Evolutionary conservation across 495 filamentous ascomycete species (phyloP).

Genomic region (Penicillium tannophilum): DNA sequence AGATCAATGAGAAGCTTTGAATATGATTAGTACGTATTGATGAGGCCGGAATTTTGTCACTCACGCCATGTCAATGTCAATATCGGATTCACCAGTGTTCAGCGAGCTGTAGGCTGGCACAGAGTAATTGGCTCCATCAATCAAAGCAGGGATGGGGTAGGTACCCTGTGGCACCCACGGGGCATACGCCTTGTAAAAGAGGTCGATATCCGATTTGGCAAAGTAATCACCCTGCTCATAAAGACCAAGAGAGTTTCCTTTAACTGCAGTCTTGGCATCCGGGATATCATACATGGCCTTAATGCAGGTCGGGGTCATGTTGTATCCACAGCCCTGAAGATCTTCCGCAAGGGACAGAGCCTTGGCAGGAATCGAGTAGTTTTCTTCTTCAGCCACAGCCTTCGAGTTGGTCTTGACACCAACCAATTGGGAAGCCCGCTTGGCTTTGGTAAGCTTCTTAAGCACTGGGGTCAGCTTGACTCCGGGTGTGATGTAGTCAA

Average conservation of each 20-base stretch:
- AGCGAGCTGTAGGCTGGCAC: slow-evolving; percentile 28
- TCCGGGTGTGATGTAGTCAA: slow-evolving; percentile 63
- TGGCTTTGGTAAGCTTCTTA: slow-evolving; percentile 28
- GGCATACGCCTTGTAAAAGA: slow-evolving; percentile 55
- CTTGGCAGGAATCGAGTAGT: slow-evolving; percentile 20
- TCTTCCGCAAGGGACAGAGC: slow-evolving; percentile 20
- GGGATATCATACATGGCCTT: slow-evolving; percentile 57
- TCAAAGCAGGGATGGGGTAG: slow-evolving; percentile 41
- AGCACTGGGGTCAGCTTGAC: slow-evolving; percentile 43
- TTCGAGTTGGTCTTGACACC: slow-evolving; percentile 15
- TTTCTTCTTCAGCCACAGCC: neutral
- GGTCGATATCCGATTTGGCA: slow-evolving; percentile 57
- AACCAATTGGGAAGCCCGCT: slow-evolving; percentile 25
- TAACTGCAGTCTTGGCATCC: slow-evolving; percentile 32
- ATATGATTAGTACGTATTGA: neutral
- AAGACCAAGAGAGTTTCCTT: slow-evolving; percentile 55
- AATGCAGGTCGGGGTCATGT: slow-evolving; percentile 57
- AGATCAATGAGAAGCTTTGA: slow-evolving; percentile 42
- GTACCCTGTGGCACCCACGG: slow-evolving; percentile 44
- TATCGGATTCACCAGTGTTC: slow-evolving; percentile 45
- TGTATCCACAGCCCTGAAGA: slow-evolving; percentile 39
- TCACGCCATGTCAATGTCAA: slow-evolving; percentile 50
- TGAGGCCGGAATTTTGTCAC: neutral
- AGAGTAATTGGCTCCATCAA: slow-evolving; percentile 46
- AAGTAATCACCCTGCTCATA: slow-evolving; percentile 52